These are phyloP conservation scores for Arachis stenosperma DNA, from an alignment of 306 rosid genomes.

Conservation along the genomic window DNA sequence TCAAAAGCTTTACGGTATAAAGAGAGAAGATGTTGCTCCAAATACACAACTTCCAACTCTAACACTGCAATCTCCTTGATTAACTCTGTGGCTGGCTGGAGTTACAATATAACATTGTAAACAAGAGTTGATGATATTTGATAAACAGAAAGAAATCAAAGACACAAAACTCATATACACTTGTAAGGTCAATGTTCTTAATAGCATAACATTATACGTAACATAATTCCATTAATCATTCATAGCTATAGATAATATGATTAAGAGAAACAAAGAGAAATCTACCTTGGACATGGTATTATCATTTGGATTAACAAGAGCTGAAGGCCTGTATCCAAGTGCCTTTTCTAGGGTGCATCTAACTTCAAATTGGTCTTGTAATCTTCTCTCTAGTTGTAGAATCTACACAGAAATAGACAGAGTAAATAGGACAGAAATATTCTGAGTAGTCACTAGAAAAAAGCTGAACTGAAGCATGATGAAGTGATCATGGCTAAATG, in stretches of 20 bases:
- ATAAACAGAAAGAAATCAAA: neutral
- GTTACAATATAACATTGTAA: slow-evolving; percentile 20
- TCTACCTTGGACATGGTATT: slow-evolving; percentile 68
- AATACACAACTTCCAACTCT: slow-evolving; percentile 86
- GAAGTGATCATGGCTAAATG: slow-evolving; percentile 23
- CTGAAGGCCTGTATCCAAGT: slow-evolving; percentile 66
- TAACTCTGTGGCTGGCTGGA: slow-evolving; percentile 89
- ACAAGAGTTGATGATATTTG: neutral
- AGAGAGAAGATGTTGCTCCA: slow-evolving; percentile 95
- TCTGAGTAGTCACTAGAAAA: slow-evolving; percentile 6
- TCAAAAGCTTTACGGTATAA: slow-evolving; percentile 90
- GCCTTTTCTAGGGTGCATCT: slow-evolving; percentile 80
- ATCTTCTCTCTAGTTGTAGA: slow-evolving; percentile 80
- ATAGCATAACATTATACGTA: no score
- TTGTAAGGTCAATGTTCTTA: neutral
- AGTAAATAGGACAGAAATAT: neutral
- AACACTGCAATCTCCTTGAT: slow-evolving; percentile 90
- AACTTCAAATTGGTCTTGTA: slow-evolving; percentile 80
- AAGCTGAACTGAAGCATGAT: slow-evolving; percentile 21
- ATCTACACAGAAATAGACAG: slow-evolving; percentile 55
- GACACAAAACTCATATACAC: slow-evolving; percentile 1
- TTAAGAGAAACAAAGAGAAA: neutral
- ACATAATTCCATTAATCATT: neutral
- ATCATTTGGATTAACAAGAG: slow-evolving; percentile 52
- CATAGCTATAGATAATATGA: neutral